Base-by-base conservation (phyloP, 306 rosid genomes). In the Senna tora region DNA sequence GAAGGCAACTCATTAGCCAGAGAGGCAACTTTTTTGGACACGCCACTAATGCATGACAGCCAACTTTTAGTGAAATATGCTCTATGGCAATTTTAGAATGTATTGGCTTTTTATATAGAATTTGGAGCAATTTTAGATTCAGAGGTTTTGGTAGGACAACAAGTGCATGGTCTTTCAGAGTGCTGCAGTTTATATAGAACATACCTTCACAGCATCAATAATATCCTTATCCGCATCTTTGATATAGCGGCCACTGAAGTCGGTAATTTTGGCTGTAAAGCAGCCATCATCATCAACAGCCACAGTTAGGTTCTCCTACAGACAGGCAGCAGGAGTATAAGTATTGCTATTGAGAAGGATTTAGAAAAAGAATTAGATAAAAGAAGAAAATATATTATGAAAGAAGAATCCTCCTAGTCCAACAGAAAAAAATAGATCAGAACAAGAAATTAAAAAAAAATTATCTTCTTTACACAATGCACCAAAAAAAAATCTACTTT, bases 231-330 rank as follows among this genome's bases (percentile, higher is more conserved):
- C 97, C 14, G 96, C 96, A 38, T 94, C 91, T 80, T 94, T 94
- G 63, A 94, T 91, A 74, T 94, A 85, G 74, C 89, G 32, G 72
- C 92, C 96, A 59, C 87, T 85, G 72, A 91, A 91, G 51, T 94
- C 90, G 0, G 87, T 76, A 79, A 91, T 77, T 82, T 82, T 91
- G 54, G 80, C 80, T 0, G 88, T 94, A 79, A 94, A 94, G 87
- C 92, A 87, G 66, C 99, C 99, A 89, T 94, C 97, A 57, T 94
- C 99, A 65, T 94, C 99, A 67, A 94, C 97, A 57, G 97, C 97
- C 56, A 94, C 97, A 68, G 82, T 82, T 77, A 94, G 68, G 56
- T 81, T 85, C 79, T 94, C 97, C 97, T 91, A 74, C 80, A 89
- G 42, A 46, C 64, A 63, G 74, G 81, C 33, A 64, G 52, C 21